Evolutionary conservation across 2,329 filamentous ascomycete species (phyloP), one percentile per base, ranked within the genome.

Genomic region (Botrytis elliptica): DNA sequence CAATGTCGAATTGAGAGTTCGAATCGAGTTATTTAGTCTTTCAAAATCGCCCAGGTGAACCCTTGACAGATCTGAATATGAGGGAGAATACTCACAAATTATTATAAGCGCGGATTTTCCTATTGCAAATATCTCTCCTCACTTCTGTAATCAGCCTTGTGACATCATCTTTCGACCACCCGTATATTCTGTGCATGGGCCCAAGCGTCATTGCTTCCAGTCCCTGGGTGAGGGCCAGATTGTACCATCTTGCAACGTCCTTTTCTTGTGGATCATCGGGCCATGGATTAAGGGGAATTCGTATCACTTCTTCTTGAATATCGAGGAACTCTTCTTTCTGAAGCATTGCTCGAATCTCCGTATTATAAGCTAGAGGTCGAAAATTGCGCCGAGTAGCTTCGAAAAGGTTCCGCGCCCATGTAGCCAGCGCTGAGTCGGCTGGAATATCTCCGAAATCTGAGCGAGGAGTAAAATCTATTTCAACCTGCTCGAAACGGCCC

Each of bases 401-500:
- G 66, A 89, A 85, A 73, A 97, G 84, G 73, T 88, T 88, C 40
- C 88, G 83, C 75, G 91, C 91, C 94, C 94, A 97, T 77, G 88
- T 84, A 63, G 85, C 82, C 25, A 95, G 84, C 42, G 86, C 84
- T 12, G 91, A 89, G 55, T 88, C 83, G 6, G 83, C 77, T 18
- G 88, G 85, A 22, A 92, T 83, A 1, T 89, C 88, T 52, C 87
- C 86, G 78, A 93, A 89, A 76, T 94, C 91, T 79, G 90, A 92
- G 70, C 89, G 89, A 29, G 94, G 93, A 66, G 88, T 85, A 82
- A 93, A 93, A 82, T 98, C 94, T 72, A 98, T 92, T 81, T 98
- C 95, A 66, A 97, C 89, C 77, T 97, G 94, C 82, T 98, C 95
- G 72, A 98, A 87, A 80, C 87, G 88, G 71, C 95, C 95, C 91